A percentile compares a stretch with the other conserved stretches of the same genome.
Evolutionary conservation across 2,329 filamentous ascomycete species (phyloP).

Genomic region (Neodidymelliopsis sp.): DNA sequence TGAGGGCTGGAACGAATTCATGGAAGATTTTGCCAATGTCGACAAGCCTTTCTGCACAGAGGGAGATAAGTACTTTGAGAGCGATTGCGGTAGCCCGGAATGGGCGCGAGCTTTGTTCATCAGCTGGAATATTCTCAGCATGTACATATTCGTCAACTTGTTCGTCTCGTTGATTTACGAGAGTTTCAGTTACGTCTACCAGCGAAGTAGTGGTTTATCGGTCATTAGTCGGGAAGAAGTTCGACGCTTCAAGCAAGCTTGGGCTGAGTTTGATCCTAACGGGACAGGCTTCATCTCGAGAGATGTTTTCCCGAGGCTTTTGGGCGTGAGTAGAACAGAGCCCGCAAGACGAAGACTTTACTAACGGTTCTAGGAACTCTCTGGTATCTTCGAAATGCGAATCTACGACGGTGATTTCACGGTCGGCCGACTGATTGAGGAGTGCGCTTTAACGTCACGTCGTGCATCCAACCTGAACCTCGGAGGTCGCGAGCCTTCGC

Average conservation of each 20-base stretch:
- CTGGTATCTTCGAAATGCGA: constrained; percentile 95
- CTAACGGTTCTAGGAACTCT: constrained; percentile 69
- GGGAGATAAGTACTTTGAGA: constrained; percentile 75
- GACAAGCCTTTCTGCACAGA: constrained; percentile 82
- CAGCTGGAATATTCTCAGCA: constrained; percentile 98
- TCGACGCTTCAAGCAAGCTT: constrained; percentile 95
- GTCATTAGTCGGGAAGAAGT: constrained; percentile 93
- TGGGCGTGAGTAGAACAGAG: constrained; percentile 67
- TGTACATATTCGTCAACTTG: constrained; percentile 99
- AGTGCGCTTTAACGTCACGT: constrained; percentile 70
- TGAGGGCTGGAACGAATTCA: constrained; percentile 95
- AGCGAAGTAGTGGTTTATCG: constrained; percentile 90
- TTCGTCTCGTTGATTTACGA: constrained; percentile 99
- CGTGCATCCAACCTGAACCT: constrained; percentile 58
- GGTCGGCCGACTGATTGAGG: constrained; percentile 83
- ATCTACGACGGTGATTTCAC: constrained; percentile 93
- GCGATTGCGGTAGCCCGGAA: constrained; percentile 88
- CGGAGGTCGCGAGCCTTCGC: constrained; percentile 47
- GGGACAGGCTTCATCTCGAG: constrained; percentile 92
- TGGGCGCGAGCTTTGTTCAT: constrained; percentile 94
- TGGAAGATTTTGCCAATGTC: constrained; percentile 92
- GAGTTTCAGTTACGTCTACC: constrained; percentile 99
- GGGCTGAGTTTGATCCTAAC: constrained; percentile 92
- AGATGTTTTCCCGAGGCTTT: constrained; percentile 83
- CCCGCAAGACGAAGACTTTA: neutral